Evolutionary conservation across 176 grass and related monocot species (phyloP).

Genomic region (Musa acuminata): DNA sequence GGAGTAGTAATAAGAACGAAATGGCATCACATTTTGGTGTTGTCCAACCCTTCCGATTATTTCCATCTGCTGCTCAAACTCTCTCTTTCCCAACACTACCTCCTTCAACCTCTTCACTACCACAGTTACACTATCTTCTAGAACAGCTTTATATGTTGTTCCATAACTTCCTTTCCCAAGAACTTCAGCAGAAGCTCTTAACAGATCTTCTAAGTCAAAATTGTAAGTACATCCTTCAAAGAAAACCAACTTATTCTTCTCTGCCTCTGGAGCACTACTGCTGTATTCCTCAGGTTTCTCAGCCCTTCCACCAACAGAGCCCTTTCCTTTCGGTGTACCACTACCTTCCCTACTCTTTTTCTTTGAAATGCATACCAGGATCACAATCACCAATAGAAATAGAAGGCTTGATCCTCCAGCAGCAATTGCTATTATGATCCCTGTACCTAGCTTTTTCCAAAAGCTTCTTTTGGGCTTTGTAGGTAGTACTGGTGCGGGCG

Average conservation of each 20-base stretch:
- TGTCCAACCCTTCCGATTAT: conserved; percentile 1
- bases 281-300: conserved; percentile 11
- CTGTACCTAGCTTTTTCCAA: conserved; percentile 3
- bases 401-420: conserved; percentile 5
- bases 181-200: conserved; percentile 17
- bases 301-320: neutral
- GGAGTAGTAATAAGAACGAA: conserved; percentile 16
- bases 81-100: conserved; percentile 6
- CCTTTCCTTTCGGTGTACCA: neutral
- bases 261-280: conserved; percentile 6
- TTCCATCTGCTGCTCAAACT: conserved; percentile 16
- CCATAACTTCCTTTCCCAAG: conserved; percentile 9
- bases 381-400: neutral
- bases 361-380: neutral
- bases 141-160: conserved; percentile 13
- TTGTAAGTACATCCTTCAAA: conserved; percentile 8
- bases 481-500: neutral
- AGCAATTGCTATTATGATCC: conserved; percentile 8
- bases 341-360: conserved; percentile 3
- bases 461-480: conserved; percentile 7
- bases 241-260: conserved; percentile 14
- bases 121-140: conserved; percentile 10
- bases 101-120: conserved; percentile 12
- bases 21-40: conserved; percentile 3
- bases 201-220: conserved; percentile 14